Evolutionary conservation across 176 grass and related monocot species (phyloP), one percentile per base, ranked within the genome.

Genomic region (Bothriochloa decipiens): DNA sequence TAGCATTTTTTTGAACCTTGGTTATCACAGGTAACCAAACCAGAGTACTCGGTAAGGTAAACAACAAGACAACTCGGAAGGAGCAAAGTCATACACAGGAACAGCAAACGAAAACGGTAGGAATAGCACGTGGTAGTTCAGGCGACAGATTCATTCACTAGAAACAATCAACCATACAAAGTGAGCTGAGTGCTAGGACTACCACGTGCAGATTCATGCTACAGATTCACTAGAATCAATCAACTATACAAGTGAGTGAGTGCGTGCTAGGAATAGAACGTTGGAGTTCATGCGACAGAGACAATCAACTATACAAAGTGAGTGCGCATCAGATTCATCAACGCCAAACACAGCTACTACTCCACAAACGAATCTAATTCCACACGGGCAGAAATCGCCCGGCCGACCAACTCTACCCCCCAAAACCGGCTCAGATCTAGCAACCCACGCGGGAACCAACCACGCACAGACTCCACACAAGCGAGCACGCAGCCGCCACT

Each of bases 371-470:
- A 87, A 83, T 87, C 85, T 69, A 81, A 46, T 78, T 37, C 12
- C 12, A 14, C 17, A 18, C 23, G 17, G 6, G 27, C 47, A 29
- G 18, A 68, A 68, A 68, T 11, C 18, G 4, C 28, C 7, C 9
- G 37, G 18, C 0, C 28, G 17, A 11, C 28, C 33, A 60, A 6
- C 28, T 33, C 39, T 7, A 12, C 3, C 11, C 36, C 8, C 4
- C 11, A 33, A 69, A 49, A 27, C 18, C 7, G 10, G 2, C 49
- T 42, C 72, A 87, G 86, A 82, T 87, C 86, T 82, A 87, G 27
- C 29, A 15, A 6, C 72, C 2, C 27, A 28, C 39, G 11, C 33
- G n/a, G 9, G 14, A 74, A 67, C 8, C n/a, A 13, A 76, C n/a
- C 40, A 75, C 20, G 33, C 49, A 46, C 32, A n/a, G 33, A 6